Evolutionary conservation across 179 eudicot species (phyloP), one percentile per base, ranked within the genome.

Genomic region (Amaranthus tricolor): DNA sequence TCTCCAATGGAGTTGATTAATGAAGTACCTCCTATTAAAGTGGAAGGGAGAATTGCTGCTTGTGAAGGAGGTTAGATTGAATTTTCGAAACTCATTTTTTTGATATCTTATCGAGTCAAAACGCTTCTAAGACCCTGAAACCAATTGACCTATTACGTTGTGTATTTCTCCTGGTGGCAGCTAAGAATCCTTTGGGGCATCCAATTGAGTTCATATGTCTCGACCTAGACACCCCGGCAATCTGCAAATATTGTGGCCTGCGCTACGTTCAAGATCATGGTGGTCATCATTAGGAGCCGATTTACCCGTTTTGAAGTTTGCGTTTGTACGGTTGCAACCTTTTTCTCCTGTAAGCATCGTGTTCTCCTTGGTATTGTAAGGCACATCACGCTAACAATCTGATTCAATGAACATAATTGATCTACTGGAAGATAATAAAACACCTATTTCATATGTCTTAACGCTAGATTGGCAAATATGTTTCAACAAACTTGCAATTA

Each of bases 1-100:
- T 92, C 96, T 75, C 99, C 97, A 0, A 95, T 95, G 99, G 92
- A 90, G 88, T 82, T 93, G 88, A 93, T 95, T 72, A 85, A 86
- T 77, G 97, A 92, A 82, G 93, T 90, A 79, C 93, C 97, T 78
- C 97, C 99, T 14, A 93, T 93, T 71, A 95, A 93, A 85, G 96
- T 90, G 75, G 89, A 88, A 43, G 97, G 86, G 73, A 84, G 97
- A 85, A 90, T 86, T 71, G 99, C 69, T 76, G 96, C 85, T 51
- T 93, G 97, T 75, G 97, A 95, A 88, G 99, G 99, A 87, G 97
- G 97, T 90, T 48, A 61, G 86, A 77, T 62, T 62, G 16, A 15
- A 0, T 76, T 31, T 1, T 60, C 24, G 14, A 16, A 5, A 15
- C 19, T 1, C 6, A 7, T 16, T 20, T 43, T 58, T 7, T 40